phyloP scores from a whole-genome alignment of 116 monocot genomes.

The Zostera marina region DNA sequence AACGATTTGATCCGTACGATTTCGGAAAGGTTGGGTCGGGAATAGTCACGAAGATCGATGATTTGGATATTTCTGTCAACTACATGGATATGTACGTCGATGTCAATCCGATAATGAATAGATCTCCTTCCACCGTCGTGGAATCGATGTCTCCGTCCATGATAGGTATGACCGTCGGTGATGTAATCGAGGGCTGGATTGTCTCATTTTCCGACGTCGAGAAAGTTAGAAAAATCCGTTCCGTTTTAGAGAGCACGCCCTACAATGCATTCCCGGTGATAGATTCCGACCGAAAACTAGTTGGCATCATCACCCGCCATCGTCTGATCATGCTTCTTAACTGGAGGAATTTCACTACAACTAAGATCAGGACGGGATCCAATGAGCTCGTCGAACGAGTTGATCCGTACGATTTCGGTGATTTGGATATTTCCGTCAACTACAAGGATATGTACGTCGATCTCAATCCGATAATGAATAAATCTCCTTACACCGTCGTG shows the following conservation, averaged over 20 bases:
- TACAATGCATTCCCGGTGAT: constrained; percentile 78
- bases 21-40: constrained; percentile 68
- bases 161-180: constrained; percentile 51
- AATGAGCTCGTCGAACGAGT: constrained; percentile 23
- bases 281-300: constrained; percentile 44
- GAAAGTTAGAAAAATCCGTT: too few species aligned
- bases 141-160: constrained; percentile 75
- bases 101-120: constrained; percentile 47
- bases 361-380: constrained; percentile 20
- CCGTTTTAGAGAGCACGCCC: constrained; percentile 40
- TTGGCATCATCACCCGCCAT: constrained; percentile 53
- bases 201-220: constrained; percentile 58
- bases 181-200: constrained; percentile 61
- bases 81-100: constrained; percentile 83
- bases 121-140: constrained; percentile 57
- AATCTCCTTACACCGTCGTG: constrained; percentile 58
- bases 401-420: constrained; percentile 57
- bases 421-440: too few species aligned
- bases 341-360: constrained; percentile 39
- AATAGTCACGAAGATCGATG: constrained; percentile 40
- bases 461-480: constrained; percentile 47
- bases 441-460: constrained; percentile 82
- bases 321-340: constrained; percentile 63
- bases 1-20: constrained; percentile 42
- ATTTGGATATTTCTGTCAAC: too few species aligned